These are phyloP conservation scores for Penicillium chermesinum DNA, from an alignment of 495 filamentous ascomycete species.

Conservation along the genomic window DNA sequence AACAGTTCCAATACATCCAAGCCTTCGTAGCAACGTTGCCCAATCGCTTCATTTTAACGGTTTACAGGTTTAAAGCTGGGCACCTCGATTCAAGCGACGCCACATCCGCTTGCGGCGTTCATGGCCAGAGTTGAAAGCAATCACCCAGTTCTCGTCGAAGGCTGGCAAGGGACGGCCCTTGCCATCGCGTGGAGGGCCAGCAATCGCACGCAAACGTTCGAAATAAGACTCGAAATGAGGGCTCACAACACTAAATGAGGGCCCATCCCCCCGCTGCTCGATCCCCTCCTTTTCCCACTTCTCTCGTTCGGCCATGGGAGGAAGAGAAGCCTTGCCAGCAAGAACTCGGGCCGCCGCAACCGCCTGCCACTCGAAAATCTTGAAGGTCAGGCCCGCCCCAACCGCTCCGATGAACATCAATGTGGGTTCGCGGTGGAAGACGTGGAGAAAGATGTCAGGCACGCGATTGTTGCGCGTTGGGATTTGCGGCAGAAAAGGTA, in stretches of 20 bases:
- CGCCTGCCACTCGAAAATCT: conserved; percentile 58
- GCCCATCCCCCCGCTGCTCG: conserved; percentile 42
- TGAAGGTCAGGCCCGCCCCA: conserved; percentile 53
- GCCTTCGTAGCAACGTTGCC: too few relatives aligned
- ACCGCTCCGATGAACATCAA: conserved; percentile 39
- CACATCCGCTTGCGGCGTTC: conserved; percentile 48
- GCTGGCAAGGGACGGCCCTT: conserved; percentile 40
- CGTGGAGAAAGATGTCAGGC: conserved; percentile 51
- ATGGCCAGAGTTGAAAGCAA: conserved; percentile 46
- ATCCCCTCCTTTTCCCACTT: conserved; percentile 51
- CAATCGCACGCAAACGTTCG: conserved; percentile 41
- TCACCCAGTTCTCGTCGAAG: conserved; percentile 45
- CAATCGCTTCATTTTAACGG: too few relatives aligned
- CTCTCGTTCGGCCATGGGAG: conserved; percentile 35
- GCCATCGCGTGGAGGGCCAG: conserved; percentile 37
- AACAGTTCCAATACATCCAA: too few relatives aligned
- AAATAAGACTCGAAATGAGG: conserved; percentile 55
- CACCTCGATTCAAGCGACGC: conserved; percentile 27
- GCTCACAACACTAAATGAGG: conserved; percentile 44
- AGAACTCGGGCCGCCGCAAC: conserved; percentile 51
- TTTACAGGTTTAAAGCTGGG: neutral
- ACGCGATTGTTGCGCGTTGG: conserved; percentile 48
- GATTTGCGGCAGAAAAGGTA: conserved; percentile 50
- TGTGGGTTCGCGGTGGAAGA: conserved; percentile 42
- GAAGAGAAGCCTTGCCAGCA: conserved; percentile 46